These are phyloP conservation scores for Porodaedalea pini DNA, from an alignment of 1,284 basidiomycete genomes.

Conservation along the genomic window DNA sequence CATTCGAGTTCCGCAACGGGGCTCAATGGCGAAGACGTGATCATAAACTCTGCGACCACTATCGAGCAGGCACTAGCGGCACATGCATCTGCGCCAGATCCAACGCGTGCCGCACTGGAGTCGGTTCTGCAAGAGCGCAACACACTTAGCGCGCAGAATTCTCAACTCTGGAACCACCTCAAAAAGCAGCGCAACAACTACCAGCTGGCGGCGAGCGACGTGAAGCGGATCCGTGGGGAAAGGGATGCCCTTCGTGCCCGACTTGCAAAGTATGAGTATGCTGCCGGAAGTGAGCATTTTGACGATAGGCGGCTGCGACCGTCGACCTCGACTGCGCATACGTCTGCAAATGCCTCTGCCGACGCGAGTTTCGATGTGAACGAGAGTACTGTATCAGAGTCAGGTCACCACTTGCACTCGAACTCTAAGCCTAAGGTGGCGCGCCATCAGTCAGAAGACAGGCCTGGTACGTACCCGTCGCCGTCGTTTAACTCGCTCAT, in stretches of 20 bases:
- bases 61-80: conserved; percentile 53
- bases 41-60: conserved; percentile 37
- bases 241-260: conserved; percentile 64
- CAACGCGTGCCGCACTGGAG: conserved; percentile 66
- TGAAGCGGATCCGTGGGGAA: conserved; percentile 77
- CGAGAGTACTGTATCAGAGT: conserved; percentile 18
- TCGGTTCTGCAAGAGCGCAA: conserved; percentile 75
- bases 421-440: conserved; percentile 21
- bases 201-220: conserved; percentile 69
- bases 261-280: conserved; percentile 38
- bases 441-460: conserved; percentile 51
- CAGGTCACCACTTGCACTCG: conserved; percentile 23
- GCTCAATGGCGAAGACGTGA: conserved; percentile 21
- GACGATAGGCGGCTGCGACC: conserved; percentile 28
- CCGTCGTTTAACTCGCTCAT: conserved; percentile 4
- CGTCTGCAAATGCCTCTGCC: neutral
- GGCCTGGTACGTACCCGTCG: conserved; percentile 36
- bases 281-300: conserved; percentile 31
- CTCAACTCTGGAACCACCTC: conserved; percentile 88
- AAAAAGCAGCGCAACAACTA: conserved; percentile 80
- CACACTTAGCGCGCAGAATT: conserved; percentile 73
- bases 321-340: conserved; percentile 8
- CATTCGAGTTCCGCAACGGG: conserved; percentile 28
- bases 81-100: conserved; percentile 49
- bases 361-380: conserved; percentile 1